Conservation (phyloP, 768 basidiomycete species). For the Phaeotremella skinneri region DNA sequence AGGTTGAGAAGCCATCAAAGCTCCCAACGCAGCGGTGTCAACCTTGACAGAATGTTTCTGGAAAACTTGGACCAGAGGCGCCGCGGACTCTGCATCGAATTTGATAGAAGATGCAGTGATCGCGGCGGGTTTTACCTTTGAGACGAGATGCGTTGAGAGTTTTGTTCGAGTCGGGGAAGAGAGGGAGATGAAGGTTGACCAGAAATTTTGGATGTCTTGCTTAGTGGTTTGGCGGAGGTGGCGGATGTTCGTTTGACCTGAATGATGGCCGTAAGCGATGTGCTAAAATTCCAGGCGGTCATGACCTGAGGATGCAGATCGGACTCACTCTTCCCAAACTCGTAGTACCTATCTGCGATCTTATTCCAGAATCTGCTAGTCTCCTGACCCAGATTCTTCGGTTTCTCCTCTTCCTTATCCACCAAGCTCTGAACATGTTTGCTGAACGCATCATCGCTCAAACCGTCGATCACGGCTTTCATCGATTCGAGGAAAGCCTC, state of each 20-base stretch:
- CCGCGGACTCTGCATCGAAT: constrained; percentile 64
- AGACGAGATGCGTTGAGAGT: constrained; percentile 75
- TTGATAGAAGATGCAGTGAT: constrained; percentile 39
- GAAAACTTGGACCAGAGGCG: constrained; percentile 63
- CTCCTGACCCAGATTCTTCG: constrained; percentile 87
- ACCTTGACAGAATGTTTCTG: constrained; percentile 57
- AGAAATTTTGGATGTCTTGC: constrained; percentile 69
- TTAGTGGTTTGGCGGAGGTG: constrained; percentile 66
- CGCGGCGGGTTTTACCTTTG: constrained; percentile 57
- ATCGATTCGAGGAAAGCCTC: constrained; percentile 80
- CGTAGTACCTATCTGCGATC: constrained; percentile 74
- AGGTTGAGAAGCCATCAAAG: constrained; percentile 60
- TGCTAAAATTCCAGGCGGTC: too few species aligned
- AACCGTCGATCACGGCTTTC: constrained; percentile 64
- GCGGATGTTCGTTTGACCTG: constrained; percentile 72
- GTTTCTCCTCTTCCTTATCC: constrained; percentile 76
- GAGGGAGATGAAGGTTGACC: constrained; percentile 68
- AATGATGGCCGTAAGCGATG: constrained; percentile 3
- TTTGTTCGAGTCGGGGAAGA: constrained; percentile 70
- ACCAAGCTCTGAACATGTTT: constrained; percentile 75
- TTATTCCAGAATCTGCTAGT: constrained; percentile 62
- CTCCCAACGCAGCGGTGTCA: constrained; percentile 59
- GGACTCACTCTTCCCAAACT: constrained; percentile 77
- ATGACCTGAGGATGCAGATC: neutral
- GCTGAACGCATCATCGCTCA: constrained; percentile 69